A percentile compares a stretch with the other conserved stretches of the same genome.
Conservation (phyloP, 306 rosid genomes). For the Prinsepia uniflora region DNA sequence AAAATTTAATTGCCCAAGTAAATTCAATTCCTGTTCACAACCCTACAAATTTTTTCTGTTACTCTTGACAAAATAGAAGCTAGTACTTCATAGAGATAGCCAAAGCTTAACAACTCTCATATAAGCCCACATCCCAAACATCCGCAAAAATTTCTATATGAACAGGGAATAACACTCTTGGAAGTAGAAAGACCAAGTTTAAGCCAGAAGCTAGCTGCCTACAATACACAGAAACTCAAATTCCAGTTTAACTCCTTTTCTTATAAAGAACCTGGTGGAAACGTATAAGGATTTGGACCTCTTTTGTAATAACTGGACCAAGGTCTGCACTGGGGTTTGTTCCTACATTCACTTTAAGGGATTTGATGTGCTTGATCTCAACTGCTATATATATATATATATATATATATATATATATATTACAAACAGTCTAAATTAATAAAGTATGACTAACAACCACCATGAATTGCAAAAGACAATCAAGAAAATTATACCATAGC, state of each 20-base stretch:
- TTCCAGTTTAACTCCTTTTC: neutral
- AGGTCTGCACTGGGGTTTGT: conserved; percentile 58
- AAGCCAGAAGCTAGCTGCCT: neutral
- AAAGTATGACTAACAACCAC: neutral
- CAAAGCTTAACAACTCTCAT: neutral
- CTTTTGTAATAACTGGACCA: conserved; percentile 69
- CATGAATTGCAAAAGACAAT: neutral
- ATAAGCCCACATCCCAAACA: neutral
- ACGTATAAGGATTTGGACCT: conserved; percentile 34
- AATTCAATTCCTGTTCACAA: neutral
- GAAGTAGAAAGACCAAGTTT: neutral
- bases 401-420: neutral
- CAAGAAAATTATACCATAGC: neutral
- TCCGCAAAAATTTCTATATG: neutral
- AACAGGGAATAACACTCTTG: neutral
- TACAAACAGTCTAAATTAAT: neutral
- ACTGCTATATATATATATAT: neutral
- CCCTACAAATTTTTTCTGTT: neutral
- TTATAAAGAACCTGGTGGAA: conserved; percentile 3
- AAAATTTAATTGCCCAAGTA: neutral
- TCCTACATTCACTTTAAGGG: conserved; percentile 59
- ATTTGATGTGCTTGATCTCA: conserved; percentile 30
- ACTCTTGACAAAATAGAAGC: neutral
- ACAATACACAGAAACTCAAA: conserved; percentile 1
- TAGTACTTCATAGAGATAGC: neutral